Evolutionary conservation across 2,329 filamentous ascomycete species (phyloP).

Genomic region (Pyrenophora tritici-repentis): DNA sequence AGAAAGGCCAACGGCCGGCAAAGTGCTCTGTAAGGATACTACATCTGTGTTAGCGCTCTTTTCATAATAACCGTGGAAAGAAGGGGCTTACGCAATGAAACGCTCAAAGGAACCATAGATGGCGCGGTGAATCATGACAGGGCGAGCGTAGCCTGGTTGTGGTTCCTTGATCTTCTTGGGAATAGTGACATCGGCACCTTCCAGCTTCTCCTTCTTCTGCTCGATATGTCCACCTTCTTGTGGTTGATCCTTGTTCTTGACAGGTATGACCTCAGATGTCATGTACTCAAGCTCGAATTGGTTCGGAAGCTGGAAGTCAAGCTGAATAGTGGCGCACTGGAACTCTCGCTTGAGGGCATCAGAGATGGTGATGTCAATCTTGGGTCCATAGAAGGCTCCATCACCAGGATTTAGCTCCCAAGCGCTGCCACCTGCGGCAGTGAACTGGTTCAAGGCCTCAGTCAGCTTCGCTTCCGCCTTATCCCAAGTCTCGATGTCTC

Average conservation of each 20-base stretch:
- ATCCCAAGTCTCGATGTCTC: conserved; percentile 85
- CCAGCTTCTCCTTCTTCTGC: conserved; percentile 27
- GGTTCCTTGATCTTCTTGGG: conserved; percentile 35
- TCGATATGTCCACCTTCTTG: conserved; percentile 34
- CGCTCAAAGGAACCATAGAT: conserved; percentile 74
- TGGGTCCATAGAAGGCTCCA: conserved; percentile 97
- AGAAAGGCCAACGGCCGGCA: conserved; percentile 87
- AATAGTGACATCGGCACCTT: conserved; percentile 20
- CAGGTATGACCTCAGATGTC: conserved; percentile 65
- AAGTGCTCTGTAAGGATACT: conserved; percentile 81
- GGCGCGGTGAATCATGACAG: conserved; percentile 86
- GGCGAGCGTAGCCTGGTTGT: conserved; percentile 67
- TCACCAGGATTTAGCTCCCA: conserved; percentile 96
- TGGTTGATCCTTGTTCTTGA: conserved; percentile 41
- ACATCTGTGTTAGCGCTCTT: conserved; percentile 13
- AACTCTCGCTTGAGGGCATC: conserved; percentile 84
- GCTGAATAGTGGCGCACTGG: conserved; percentile 92
- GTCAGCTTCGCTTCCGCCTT: conserved; percentile 81
- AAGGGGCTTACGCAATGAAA: conserved; percentile 60
- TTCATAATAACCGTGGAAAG: not conserved
- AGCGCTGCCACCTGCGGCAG: conserved; percentile 60
- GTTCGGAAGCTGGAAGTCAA: conserved; percentile 83
- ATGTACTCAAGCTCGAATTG: conserved; percentile 89
- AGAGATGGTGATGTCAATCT: conserved; percentile 95
- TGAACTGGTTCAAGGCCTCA: conserved; percentile 78